Evolutionary conservation across 2,329 filamentous ascomycete genomes (phyloP), one percentile per base, ranked within the genome.

Genomic region (Trichoderma sp.): DNA sequence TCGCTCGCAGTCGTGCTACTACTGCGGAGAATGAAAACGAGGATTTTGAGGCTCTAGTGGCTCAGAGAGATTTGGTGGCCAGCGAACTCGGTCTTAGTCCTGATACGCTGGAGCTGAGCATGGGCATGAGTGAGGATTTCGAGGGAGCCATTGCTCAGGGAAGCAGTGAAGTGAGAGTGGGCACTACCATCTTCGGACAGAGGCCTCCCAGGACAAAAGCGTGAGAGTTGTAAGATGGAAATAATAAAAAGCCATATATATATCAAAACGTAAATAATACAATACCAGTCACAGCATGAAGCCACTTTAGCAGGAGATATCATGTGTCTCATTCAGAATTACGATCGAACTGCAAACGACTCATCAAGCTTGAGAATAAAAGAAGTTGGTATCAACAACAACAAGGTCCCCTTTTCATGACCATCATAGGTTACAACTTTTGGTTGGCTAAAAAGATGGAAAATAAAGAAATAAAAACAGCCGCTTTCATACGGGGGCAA

Each of bases 61-160:
- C 93, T 80, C 92, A 93, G 82, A 87, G 94, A 74, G 93, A 97
- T 82, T 84, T 90, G 16, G 91, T 98, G 2, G 90, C 88, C 3
- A 81, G 85, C 81, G 92, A 86, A 76, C 80, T 87, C 24, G 81
- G 81, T 1, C 73, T 86, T 67, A 82, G 87, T 18, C 85, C 86
- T n/a, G 88, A 88, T 76, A 78, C 75, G n/a, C 82, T 98, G 80
- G 95, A 98, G 87, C 84, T 98, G 84, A 98, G 95, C 84, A 99
- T 99, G 96, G 96, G 96, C 7, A 99, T 99, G 97, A 98, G 95
- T 82, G 92, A 94, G 81, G 97, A 99, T 84, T 99, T 96, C 83
- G 95, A 98, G 86, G 93, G 93, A 8, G 97, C 97, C 0, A 92
- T 98, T 81, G 85, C 84, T 14, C 87, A 95, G 87, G 97, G 97